Evolutionary conservation across 2,329 filamentous ascomycete species (phyloP).

Genomic region (Microdochium trichocladiopsis): DNA sequence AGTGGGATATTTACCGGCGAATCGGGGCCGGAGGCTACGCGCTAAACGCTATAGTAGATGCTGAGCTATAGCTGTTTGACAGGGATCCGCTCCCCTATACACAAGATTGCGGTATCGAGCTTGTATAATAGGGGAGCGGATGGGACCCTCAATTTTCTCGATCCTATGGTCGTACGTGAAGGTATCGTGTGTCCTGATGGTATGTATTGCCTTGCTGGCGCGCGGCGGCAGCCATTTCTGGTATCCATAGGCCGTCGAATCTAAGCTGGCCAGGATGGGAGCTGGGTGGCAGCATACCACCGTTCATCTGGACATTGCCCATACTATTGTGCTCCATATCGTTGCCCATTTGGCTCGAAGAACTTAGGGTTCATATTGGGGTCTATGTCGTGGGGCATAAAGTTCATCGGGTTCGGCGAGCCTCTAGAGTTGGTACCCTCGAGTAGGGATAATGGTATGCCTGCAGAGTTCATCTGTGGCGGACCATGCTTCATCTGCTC

Average conservation of each 20-base stretch:
- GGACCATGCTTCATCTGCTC: constrained; percentile 76
- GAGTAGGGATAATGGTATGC: constrained; percentile 64
- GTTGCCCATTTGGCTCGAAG: constrained; percentile 47
- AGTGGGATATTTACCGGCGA: not conserved
- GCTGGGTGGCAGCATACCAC: constrained; percentile 60
- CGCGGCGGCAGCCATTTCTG: constrained; percentile 35
- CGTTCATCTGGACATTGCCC: constrained; percentile 51
- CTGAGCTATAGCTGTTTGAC: not conserved
- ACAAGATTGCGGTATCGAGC: not conserved
- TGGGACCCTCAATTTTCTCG: not conserved
- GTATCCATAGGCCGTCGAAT: constrained; percentile 52
- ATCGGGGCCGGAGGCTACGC: not conserved
- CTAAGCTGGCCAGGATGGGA: constrained; percentile 52
- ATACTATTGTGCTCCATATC: constrained; percentile 48
- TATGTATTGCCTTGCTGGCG: constrained; percentile 20
- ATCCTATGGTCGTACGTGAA: not conserved
- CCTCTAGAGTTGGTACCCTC: constrained; percentile 60
- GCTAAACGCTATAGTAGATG: not conserved
- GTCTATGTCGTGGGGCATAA: constrained; percentile 57
- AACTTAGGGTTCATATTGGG: constrained; percentile 53
- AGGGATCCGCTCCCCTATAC: not conserved
- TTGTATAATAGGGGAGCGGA: not conserved
- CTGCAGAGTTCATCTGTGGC: constrained; percentile 63
- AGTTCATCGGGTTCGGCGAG: constrained; percentile 59
- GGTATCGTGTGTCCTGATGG: too few relatives aligned